phyloP scores from a whole-genome alignment of 2,329 filamentous ascomycete species.

The Cladorrhinum sp. region DNA sequence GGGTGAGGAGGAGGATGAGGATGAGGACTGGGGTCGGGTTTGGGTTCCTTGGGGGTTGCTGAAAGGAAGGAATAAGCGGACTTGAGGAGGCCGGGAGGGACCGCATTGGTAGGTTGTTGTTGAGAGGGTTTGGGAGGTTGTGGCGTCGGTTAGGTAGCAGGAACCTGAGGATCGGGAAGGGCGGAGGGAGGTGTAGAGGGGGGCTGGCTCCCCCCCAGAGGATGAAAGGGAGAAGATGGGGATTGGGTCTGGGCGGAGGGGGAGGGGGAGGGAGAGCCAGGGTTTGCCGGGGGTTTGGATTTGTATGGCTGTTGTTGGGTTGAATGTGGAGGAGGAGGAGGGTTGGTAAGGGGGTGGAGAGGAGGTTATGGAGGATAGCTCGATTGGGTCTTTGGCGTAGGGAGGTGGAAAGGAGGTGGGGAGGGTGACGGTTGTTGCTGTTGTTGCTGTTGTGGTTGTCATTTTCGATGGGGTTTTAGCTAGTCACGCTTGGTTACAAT shows the following conservation, averaged over 20 bases:
- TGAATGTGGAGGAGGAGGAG: constrained; percentile 34
- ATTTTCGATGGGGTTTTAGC: constrained; percentile 17
- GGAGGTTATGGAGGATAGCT: background rate
- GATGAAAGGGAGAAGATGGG: constrained; percentile 39
- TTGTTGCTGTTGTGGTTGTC: background rate
- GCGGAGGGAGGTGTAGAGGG: constrained; percentile 50
- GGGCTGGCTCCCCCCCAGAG: constrained; percentile 22
- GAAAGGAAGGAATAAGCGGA: constrained; percentile 36
- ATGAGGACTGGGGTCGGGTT: background rate
- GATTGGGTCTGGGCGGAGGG: constrained; percentile 40
- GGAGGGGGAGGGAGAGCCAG: constrained; percentile 41
- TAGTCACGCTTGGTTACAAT: too few species aligned
- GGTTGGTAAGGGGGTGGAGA: background rate
- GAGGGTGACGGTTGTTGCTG: constrained; percentile 8
- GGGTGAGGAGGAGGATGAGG: background rate
- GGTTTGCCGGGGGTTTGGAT: constrained; percentile 47
- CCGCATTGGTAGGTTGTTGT: constrained; percentile 57
- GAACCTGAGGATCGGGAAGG: constrained; percentile 45
- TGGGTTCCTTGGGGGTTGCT: too few species aligned
- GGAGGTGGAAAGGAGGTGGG: constrained; percentile 11
- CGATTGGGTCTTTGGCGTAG: background rate
- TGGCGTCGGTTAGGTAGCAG: constrained; percentile 41
- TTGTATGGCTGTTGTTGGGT: constrained; percentile 45
- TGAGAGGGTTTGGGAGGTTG: constrained; percentile 7
- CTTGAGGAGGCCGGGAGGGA: constrained; percentile 48